These are phyloP conservation scores for Ophiocordyceps robertsii DNA, from an alignment of 2,329 filamentous ascomycete genomes.

Conservation along the genomic window DNA sequence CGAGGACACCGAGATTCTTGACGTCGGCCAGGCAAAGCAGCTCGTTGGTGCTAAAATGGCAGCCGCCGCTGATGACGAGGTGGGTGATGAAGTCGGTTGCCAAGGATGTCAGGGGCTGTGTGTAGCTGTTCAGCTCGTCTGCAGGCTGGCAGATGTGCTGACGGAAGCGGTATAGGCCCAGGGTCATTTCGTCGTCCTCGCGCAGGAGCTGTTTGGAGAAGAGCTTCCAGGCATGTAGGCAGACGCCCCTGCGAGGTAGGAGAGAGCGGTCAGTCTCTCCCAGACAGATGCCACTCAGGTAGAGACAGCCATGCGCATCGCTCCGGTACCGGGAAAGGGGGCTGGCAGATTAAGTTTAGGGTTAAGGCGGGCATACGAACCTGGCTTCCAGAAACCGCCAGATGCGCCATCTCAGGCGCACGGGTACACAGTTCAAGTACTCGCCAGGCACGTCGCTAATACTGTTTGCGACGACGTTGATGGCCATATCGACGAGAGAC, in stretches of 20 bases:
- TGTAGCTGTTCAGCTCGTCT: constrained; percentile 20
- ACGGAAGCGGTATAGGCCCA: constrained; percentile 24
- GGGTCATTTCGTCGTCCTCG: constrained; percentile 18
- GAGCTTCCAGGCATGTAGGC: constrained; percentile 26
- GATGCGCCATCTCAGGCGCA: constrained; percentile 19
- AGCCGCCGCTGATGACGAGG: constrained; percentile 23
- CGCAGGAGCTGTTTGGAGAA: constrained; percentile 20
- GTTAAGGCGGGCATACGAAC: constrained; percentile 11
- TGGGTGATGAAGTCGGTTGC: constrained; percentile 26
- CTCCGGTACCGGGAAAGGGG: too few relatives aligned
- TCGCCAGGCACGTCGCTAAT: constrained; percentile 19
- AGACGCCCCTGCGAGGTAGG: constrained; percentile 15
- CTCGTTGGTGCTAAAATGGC: constrained; percentile 21
- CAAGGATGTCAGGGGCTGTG: constrained; percentile 20
- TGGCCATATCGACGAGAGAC: constrained; percentile 24
- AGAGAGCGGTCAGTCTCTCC: too few relatives aligned
- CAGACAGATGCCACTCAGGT: too few relatives aligned
- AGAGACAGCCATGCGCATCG: too few relatives aligned
- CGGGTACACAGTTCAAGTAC: constrained; percentile 20
- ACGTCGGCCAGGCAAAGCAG: constrained; percentile 26
- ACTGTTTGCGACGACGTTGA: constrained; percentile 22
- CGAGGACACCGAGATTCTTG: constrained; percentile 32
- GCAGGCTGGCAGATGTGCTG: constrained; percentile 24
- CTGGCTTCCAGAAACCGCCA: constrained; percentile 26
- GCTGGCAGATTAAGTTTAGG: too few relatives aligned